Conservation (phyloP, 2,329 filamentous ascomycete genomes). For the Bertia moriformis region DNA sequence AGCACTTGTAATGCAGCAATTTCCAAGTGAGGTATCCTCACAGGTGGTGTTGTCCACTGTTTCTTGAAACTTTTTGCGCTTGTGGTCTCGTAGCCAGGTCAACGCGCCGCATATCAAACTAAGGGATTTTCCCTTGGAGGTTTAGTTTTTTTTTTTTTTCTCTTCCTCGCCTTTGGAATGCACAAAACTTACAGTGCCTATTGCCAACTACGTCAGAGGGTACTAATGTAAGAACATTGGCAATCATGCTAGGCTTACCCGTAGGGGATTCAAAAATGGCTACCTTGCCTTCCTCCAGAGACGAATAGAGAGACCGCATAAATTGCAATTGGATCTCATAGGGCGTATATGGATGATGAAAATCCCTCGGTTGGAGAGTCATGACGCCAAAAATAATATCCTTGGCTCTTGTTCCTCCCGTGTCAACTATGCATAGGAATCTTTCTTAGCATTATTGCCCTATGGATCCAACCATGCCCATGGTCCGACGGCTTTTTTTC, state of each 20-base stretch:
- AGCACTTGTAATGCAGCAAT: conserved; percentile 5
- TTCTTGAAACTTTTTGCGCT: conserved; percentile 35
- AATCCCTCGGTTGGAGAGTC: conserved; percentile 24
- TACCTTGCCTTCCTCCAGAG: conserved; percentile 50
- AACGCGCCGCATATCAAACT: conserved; percentile 59
- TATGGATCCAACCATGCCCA: too few relatives aligned
- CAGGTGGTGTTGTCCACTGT: conserved; percentile 23
- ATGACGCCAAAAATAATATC: too few relatives aligned
- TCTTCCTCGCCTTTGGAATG: too few relatives aligned
- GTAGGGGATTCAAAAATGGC: conserved; percentile 64
- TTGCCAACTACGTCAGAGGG: conserved; percentile 5
- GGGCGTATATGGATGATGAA: conserved; percentile 57
- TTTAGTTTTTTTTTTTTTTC: too few relatives aligned
- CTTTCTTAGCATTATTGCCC: too few relatives aligned
- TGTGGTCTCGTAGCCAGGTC: conserved; percentile 59
- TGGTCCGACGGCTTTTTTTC: too few relatives aligned
- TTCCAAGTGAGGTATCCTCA: conserved; percentile 17
- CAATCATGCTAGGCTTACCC: conserved; percentile 23
- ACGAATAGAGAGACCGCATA: conserved; percentile 55
- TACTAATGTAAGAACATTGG: conserved; percentile 1
- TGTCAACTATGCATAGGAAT: too few relatives aligned
- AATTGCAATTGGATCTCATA: conserved; percentile 59
- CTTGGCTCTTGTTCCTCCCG: too few relatives aligned
- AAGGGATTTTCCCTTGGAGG: conserved; percentile 47
- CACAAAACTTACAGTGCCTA: conserved; percentile 28